Evolutionary conservation across 2,329 filamentous ascomycete genomes (phyloP).

Genomic region (Achaetomium macrosporum): DNA sequence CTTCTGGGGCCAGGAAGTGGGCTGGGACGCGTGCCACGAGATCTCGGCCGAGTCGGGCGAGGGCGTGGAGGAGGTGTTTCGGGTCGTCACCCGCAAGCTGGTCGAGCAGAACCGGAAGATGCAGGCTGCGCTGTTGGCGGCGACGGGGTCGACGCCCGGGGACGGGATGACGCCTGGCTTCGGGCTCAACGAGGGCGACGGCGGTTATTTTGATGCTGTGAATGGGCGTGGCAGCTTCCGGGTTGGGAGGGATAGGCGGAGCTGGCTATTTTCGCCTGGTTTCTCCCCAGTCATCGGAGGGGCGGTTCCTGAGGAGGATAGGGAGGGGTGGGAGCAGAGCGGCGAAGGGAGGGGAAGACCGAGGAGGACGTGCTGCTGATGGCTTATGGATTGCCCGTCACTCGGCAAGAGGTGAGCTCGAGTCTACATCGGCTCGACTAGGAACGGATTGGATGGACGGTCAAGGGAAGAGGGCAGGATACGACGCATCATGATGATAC

Average conservation of each 20-base stretch:
- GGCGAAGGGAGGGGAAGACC: background rate
- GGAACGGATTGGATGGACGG: background rate
- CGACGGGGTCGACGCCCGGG: slow-evolving; percentile 45
- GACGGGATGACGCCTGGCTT: slow-evolving; percentile 19
- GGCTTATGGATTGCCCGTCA: no score
- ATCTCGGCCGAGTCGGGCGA: slow-evolving; percentile 91
- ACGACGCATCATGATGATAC: background rate
- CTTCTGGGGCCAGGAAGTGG: slow-evolving; percentile 87
- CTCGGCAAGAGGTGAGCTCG: background rate
- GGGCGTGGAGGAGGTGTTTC: slow-evolving; percentile 93
- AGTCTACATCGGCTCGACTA: background rate
- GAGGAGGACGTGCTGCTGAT: slow-evolving; percentile 8
- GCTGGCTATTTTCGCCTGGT: slow-evolving; percentile 52
- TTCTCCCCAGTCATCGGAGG: slow-evolving; percentile 38
- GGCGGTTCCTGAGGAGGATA: background rate
- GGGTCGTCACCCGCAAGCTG: slow-evolving; percentile 58
- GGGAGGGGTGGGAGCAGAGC: background rate
- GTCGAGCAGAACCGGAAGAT: slow-evolving; percentile 60
- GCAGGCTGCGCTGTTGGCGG: slow-evolving; percentile 52
- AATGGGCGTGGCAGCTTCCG: slow-evolving; percentile 49
- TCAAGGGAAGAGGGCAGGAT: background rate
- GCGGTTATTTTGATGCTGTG: slow-evolving; percentile 45
- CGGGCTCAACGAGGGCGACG: background rate
- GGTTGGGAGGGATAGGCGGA: slow-evolving; percentile 51
- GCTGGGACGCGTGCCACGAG: slow-evolving; percentile 97